These are phyloP conservation scores for Trypanosomatidae sp. DNA, from an alignment of 208 protist genomes.

Conservation along the genomic window DNA sequence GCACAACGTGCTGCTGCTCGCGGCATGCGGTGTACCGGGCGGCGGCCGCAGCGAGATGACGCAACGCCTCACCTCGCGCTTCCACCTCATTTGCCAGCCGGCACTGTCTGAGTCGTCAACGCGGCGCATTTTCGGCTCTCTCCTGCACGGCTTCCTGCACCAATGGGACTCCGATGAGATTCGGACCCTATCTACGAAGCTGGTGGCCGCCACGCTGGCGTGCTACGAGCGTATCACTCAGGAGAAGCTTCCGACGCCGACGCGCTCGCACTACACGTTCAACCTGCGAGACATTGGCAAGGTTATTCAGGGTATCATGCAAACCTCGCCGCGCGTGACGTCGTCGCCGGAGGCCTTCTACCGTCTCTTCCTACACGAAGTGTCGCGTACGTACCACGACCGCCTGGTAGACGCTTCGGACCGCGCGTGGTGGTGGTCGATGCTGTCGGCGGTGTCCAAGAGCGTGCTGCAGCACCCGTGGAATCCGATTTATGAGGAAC, in stretches of 20 bases:
- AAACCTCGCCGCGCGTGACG: conserved; percentile 72
- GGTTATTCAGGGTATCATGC: conserved; percentile 97
- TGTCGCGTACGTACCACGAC: conserved; percentile 96
- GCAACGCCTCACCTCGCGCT: conserved; percentile 91
- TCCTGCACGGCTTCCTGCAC: conserved; percentile 91
- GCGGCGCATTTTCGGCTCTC: conserved; percentile 95
- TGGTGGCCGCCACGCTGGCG: conserved; percentile 93
- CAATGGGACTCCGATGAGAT: conserved; percentile 63
- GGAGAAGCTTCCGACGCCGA: conserved; percentile 97
- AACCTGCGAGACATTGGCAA: conserved; percentile 98
- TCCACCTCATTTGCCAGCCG: conserved; percentile 94
- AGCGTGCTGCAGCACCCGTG: conserved; percentile 67
- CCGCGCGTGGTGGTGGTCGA: conserved; percentile 91
- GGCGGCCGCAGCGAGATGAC: conserved; percentile 95
- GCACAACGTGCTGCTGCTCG: conserved; percentile 87
- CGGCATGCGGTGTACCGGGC: conserved; percentile 94
- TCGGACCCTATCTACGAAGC: conserved; percentile 43
- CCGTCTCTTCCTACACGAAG: conserved; percentile 95
- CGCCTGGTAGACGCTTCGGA: conserved; percentile 94
- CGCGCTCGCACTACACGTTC: conserved; percentile 99
- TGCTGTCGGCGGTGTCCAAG: conserved; percentile 53
- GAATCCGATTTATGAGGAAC: conserved; percentile 55
- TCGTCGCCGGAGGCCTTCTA: conserved; percentile 50
- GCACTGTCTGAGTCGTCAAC: conserved; percentile 87
- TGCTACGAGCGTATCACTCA: conserved; percentile 94